These are phyloP conservation scores for Ceratocystis destructans DNA, from an alignment of 2,329 filamentous ascomycete species.

Conservation along the genomic window DNA sequence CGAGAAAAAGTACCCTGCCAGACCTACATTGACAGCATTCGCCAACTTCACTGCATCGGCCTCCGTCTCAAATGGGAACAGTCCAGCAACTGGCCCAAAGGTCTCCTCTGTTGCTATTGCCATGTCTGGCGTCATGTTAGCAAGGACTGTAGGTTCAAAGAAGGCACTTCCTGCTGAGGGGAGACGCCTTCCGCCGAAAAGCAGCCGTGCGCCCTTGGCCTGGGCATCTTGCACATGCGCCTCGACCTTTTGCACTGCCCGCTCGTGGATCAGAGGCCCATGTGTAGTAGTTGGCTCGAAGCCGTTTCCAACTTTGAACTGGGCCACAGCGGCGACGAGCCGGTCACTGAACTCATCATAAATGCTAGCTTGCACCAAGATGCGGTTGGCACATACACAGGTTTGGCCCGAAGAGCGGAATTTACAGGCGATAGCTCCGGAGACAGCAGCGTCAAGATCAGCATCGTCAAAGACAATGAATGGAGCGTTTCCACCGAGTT, in stretches of 20 bases:
- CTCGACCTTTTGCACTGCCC: slow-evolving; percentile 67
- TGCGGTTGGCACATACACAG: slow-evolving; percentile 77
- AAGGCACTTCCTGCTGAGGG: slow-evolving; percentile 70
- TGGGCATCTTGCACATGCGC: slow-evolving; percentile 67
- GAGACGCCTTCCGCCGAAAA: slow-evolving; percentile 61
- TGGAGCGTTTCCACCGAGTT: slow-evolving; percentile 87
- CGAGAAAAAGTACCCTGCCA: slow-evolving; percentile 91
- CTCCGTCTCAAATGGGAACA: slow-evolving; percentile 82
- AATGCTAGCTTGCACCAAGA: slow-evolving; percentile 65
- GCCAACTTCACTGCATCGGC: slow-evolving; percentile 75
- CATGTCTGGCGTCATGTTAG: slow-evolving; percentile 78
- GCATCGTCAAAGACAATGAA: slow-evolving; percentile 97
- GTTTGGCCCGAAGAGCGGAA: slow-evolving; percentile 94
- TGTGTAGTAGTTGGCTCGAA: slow-evolving; percentile 60
- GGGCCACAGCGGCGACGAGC: slow-evolving; percentile 57
- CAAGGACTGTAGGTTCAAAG: slow-evolving; percentile 78
- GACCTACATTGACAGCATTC: slow-evolving; percentile 69
- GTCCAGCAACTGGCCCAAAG: slow-evolving; percentile 81
- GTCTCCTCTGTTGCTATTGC: slow-evolving; percentile 76
- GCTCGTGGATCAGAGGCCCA: slow-evolving; percentile 72
- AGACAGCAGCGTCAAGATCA: slow-evolving; percentile 71
- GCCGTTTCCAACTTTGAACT: slow-evolving; percentile 63
- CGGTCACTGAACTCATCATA: slow-evolving; percentile 60
- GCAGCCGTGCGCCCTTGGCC: slow-evolving; percentile 60
- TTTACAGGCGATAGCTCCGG: slow-evolving; percentile 72